Conservation (phyloP, 2,329 filamentous ascomycete genomes). For the Diaporthe ilicicola region DNA sequence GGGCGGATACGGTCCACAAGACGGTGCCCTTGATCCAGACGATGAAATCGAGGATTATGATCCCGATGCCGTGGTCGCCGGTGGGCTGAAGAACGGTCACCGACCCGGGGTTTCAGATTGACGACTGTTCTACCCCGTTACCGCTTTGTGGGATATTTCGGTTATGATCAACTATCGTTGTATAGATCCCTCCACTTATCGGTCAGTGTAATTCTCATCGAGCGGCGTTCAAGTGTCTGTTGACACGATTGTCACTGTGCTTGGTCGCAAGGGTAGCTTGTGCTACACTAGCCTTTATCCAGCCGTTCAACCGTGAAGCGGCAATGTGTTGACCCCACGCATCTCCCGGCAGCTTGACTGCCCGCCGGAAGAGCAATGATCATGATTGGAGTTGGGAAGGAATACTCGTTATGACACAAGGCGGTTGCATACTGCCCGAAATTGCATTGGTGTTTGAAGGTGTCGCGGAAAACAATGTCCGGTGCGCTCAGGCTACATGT, state of each 20-base stretch:
- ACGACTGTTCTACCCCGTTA: background rate
- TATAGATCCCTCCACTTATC: background rate
- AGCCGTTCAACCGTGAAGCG: background rate
- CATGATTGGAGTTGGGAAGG: background rate
- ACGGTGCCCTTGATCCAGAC: constrained; percentile 95
- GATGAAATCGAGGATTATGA: constrained; percentile 94
- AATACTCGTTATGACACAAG: background rate
- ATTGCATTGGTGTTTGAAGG: background rate
- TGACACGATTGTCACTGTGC: background rate
- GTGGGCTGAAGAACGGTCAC: constrained; percentile 67
- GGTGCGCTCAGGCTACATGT: background rate
- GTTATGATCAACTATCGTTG: background rate
- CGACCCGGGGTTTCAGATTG: background rate
- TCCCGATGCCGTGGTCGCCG: constrained; percentile 96
- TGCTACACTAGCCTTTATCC: background rate
- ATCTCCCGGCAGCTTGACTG: background rate
- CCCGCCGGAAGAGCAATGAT: background rate
- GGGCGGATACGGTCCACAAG: constrained; percentile 98
- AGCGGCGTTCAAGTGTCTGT: no score
- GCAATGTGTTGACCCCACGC: background rate
- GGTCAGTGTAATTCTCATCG: no score
- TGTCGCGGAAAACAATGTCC: no score
- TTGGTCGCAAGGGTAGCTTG: background rate
- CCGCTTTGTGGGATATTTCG: background rate
- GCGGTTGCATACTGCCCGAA: background rate